Conservation (phyloP, 768 basidiomycete genomes). For the Rhizopogon salebrosus region DNA sequence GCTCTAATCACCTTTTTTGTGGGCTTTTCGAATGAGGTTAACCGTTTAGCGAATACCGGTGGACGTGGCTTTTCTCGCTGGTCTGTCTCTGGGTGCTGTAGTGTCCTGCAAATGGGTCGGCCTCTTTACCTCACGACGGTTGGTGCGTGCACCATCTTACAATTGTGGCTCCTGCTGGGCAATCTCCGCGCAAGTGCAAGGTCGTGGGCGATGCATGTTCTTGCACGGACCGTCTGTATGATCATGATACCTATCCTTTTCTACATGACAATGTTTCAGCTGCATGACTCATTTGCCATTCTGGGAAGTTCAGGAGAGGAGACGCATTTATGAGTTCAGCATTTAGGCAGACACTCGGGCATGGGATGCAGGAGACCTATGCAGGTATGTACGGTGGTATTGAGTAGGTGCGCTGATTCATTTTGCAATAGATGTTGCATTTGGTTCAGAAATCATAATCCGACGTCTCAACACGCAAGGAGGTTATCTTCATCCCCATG, state of each 20-base stretch:
- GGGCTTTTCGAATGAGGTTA: constrained; percentile 90
- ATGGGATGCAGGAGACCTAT: constrained; percentile 88
- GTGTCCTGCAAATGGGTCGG: constrained; percentile 98
- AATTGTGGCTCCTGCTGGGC: constrained; percentile 87
- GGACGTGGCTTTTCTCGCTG: constrained; percentile 88
- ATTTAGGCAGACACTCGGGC: constrained; percentile 91
- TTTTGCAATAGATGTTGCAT: constrained; percentile 57
- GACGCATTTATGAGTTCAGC: constrained; percentile 99
- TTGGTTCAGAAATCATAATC: constrained; percentile 79
- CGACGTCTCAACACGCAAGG: constrained; percentile 97
- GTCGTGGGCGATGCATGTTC: constrained; percentile 79
- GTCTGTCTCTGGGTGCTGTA: constrained; percentile 87
- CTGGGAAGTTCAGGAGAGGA: constrained; percentile 86
- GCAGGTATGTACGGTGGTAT: constrained; percentile 54
- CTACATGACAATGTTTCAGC: constrained; percentile 96
- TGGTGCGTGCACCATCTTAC: constrained; percentile 76
- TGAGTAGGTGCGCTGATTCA: background rate
- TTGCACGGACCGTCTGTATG: constrained; percentile 84
- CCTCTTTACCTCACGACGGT: constrained; percentile 93
- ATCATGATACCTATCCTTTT: constrained; percentile 81
- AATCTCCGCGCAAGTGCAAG: constrained; percentile 74
- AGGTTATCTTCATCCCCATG: constrained; percentile 96
- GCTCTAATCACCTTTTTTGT: constrained; percentile 85
- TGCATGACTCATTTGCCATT: constrained; percentile 91
- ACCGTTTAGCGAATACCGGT: constrained; percentile 86